Evolutionary conservation across 176 grass and related monocot genomes (phyloP).

Genomic region (sorghum (Sorghum bicolor)): Sorghum_bicolor_NCBIv3 NC_012870.2:18898501-18899000

Average conservation of each 20-base stretch:
- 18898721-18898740: not conserved
- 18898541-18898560: slow-evolving; percentile 1
- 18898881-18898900: not conserved
- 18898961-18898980: not conserved
- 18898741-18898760: not conserved
- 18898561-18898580: not conserved
- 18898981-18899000: not conserved
- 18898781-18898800: not conserved
- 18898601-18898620: not conserved
- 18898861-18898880: not conserved
- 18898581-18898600: not conserved
- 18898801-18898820: not conserved
- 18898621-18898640: not conserved
- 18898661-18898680: not conserved
- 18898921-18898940: not conserved
- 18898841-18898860: not conserved
- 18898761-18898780: not conserved
- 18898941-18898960: not conserved
- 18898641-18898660: not conserved
- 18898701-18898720: not conserved
- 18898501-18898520: not conserved
- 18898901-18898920: not conserved
- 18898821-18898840: not conserved
- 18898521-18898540: not conserved
- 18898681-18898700: not conserved